Base-by-base conservation (phyloP, 148 eudicot species). In the Fagopyrum tataricum region DNA sequence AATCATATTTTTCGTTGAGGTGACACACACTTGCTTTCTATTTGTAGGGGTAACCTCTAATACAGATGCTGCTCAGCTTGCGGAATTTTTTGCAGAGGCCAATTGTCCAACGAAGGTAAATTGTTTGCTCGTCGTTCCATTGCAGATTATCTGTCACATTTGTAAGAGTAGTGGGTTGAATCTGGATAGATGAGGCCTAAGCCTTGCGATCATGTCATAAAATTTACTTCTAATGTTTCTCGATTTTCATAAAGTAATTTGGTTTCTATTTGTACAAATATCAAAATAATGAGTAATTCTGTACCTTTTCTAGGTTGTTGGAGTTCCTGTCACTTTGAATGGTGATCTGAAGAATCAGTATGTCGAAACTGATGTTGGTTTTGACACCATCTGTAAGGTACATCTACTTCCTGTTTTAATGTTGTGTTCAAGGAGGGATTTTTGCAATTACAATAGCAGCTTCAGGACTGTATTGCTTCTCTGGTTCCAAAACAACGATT, bases 21-120 rank as follows among this genome's bases (percentile, higher is more conserved):
- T 64, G 43, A 64, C 13, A 31, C 13, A 31, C 17, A 14, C 42
- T 37, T 3, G 15, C 5, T 64, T 64, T 14, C 69, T 73, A 44
- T 82, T 68, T 81, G 70, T 79, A 95, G 97, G 99, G 79, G 96
- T 95, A 62, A 95, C 97, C 77, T 95, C 99, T 77, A 95, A 95
- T 84, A 95, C 96, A 3, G 99, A 95, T 85, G 99, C 99, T 76
- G 97, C 99, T 72, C 96, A 90, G 73, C 97, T 95, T 74, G 97
- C 99, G 40, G 97, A 95, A 79, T 85, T 89, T 72, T 95, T 95
- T 87, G 92, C 97, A 20, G 96, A 87, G 81, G 86, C 88, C 55
- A 88, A 92, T 73, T 95, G 97, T 84, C 66, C 84, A 68, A 92
- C 99, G 51, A 95, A 92, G 94, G 99, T 92, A 56, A 24, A 24